Conservation (phyloP, 371 early-diverging fungal genomes). For the Chytridium lagenaria region DNA sequence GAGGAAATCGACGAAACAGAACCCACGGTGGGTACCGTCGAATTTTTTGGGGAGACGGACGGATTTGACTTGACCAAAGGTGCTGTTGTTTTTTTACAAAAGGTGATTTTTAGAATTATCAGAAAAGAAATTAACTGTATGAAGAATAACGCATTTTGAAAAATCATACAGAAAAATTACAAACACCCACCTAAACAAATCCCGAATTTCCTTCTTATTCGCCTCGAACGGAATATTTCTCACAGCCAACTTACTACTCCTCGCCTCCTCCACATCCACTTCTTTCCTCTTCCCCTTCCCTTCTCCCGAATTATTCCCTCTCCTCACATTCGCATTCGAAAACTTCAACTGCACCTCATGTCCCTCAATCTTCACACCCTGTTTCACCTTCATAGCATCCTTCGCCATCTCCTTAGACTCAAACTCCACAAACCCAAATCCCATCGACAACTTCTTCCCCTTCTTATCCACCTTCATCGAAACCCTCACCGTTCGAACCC, state of each 20-base stretch:
- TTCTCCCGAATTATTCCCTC: constrained; percentile 17
- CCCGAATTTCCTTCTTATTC: constrained; percentile 90
- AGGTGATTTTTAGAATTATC: neutral
- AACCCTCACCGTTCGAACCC: constrained; percentile 78
- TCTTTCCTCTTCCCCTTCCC: constrained; percentile 13
- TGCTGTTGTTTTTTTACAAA: constrained; percentile 47
- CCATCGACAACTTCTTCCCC: constrained; percentile 75
- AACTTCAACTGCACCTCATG: constrained; percentile 87
- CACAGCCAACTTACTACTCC: constrained; percentile 86
- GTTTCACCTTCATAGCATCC: constrained; percentile 82
- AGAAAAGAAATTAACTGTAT: constrained; percentile 9
- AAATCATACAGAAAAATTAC: neutral
- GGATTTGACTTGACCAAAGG: constrained; percentile 93
- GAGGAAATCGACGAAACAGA: constrained; percentile 96
- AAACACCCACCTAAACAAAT: constrained; percentile 78
- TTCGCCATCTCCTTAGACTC: constrained; percentile 75
- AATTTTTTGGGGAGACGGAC: constrained; percentile 96
- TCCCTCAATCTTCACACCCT: constrained; percentile 82
- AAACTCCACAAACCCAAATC: constrained; percentile 98
- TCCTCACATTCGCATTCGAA: constrained; percentile 65
- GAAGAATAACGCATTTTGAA: constrained; percentile 3
- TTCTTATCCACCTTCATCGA: constrained; percentile 81
- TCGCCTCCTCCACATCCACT: constrained; percentile 53
- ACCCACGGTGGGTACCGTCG: constrained; percentile 96
- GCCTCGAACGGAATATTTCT: constrained; percentile 99